Conservation (phyloP, 768 basidiomycete species). For the Lactarius akahatsu region DNA sequence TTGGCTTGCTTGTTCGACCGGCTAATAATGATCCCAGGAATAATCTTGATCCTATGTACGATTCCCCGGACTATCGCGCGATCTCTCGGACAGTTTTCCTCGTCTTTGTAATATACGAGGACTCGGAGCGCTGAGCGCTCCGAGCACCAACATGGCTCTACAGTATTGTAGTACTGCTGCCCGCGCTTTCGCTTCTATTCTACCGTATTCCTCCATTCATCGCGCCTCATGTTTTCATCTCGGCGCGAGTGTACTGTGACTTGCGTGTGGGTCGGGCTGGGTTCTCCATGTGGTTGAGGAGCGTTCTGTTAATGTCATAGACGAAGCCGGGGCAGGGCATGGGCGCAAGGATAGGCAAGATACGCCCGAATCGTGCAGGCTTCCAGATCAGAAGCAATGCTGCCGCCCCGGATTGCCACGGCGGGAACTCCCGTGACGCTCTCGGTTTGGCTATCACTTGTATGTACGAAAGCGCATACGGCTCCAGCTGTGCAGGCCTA, state of each 20-base stretch:
- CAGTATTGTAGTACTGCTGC: background rate
- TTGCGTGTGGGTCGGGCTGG: background rate
- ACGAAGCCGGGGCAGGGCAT: background rate
- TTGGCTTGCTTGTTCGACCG: background rate
- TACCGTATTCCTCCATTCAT: slow-evolving; percentile 1
- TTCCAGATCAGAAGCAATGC: background rate
- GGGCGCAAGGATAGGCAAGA: background rate
- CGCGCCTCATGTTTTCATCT: slow-evolving; percentile 4
- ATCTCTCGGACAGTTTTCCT: too few relatives aligned
- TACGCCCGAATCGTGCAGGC: background rate
- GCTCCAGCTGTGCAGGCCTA: background rate
- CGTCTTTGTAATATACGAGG: slow-evolving; percentile 7
- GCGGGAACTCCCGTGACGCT: background rate
- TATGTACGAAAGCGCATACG: too few relatives aligned
- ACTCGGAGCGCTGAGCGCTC: slow-evolving; percentile 17
- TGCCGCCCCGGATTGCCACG: background rate
- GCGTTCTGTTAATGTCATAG: background rate
- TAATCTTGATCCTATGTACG: background rate
- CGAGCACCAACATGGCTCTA: background rate
- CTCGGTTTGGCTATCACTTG: background rate
- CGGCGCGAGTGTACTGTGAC: background rate
- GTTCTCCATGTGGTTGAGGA: background rate
- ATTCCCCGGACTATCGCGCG: background rate
- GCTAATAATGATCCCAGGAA: background rate
- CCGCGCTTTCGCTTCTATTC: slow-evolving; percentile 7